Conservation (phyloP, 2,329 filamentous ascomycete genomes). For the Monilinia aucupariae region DNA sequence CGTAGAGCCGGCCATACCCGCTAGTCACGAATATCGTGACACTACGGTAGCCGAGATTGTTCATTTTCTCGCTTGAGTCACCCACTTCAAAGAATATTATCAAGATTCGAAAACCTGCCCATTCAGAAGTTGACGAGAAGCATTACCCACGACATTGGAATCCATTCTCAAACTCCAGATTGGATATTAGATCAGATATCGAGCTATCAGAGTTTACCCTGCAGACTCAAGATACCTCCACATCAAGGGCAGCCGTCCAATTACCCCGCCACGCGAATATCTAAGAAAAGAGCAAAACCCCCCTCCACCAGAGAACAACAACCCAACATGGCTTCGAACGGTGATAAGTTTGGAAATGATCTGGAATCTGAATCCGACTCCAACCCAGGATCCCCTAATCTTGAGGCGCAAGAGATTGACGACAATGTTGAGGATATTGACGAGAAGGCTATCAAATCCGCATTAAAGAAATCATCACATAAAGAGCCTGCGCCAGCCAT, state of each 20-base stretch:
- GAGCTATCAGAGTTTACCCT: background rate
- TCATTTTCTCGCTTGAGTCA: slow-evolving; percentile 17
- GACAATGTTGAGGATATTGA: slow-evolving; percentile 51
- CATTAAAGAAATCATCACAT: slow-evolving; percentile 71
- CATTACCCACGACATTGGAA: slow-evolving; percentile 5
- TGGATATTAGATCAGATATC: background rate
- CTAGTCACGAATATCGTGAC: background rate
- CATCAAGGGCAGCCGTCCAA: background rate
- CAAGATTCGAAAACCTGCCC: slow-evolving; percentile 11
- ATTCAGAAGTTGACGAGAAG: slow-evolving; percentile 1
- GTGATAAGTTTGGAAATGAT: slow-evolving; percentile 64
- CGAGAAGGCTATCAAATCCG: slow-evolving; percentile 71
- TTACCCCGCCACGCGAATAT: slow-evolving; percentile 21
- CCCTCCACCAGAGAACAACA: slow-evolving; percentile 19
- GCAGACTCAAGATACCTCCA: slow-evolving; percentile 1
- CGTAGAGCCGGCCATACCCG: background rate
- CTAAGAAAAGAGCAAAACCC: slow-evolving; percentile 11
- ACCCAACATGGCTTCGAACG: slow-evolving; percentile 38
- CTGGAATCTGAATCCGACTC: slow-evolving; percentile 62
- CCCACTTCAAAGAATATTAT: slow-evolving; percentile 19
- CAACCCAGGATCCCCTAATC: slow-evolving; percentile 52
- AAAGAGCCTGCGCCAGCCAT: slow-evolving; percentile 50
- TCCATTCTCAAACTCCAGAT: slow-evolving; percentile 1
- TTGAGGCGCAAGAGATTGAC: slow-evolving; percentile 48
- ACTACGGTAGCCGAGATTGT: slow-evolving; percentile 15